These are phyloP conservation scores for Sordariomycetes sp. DNA, from an alignment of 2,329 filamentous ascomycete genomes.

Conservation along the genomic window DNA sequence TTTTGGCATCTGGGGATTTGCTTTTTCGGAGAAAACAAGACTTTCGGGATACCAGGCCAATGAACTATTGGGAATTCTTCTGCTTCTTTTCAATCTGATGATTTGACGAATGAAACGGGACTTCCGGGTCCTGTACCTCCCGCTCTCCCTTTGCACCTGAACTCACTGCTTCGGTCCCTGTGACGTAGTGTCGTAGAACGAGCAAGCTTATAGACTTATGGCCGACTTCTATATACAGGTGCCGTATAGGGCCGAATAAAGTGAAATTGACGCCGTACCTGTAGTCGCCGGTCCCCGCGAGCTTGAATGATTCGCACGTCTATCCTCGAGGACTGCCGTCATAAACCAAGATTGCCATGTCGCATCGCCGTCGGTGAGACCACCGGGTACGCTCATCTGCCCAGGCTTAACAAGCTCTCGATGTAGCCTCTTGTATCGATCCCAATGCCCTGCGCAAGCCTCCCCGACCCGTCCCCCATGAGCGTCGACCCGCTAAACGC, in stretches of 20 bases:
- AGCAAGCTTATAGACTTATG: neutral
- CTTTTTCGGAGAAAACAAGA: neutral
- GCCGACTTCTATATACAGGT: neutral
- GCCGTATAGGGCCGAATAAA: neutral
- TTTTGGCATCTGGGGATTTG: neutral
- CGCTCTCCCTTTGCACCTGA: neutral
- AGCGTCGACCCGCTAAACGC: constrained; percentile 17
- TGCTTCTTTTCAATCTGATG: neutral
- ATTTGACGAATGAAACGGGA: neutral
- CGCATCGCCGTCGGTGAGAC: neutral
- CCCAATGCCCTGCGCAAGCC: constrained; percentile 59
- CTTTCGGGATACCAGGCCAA: neutral
- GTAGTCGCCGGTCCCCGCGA: neutral
- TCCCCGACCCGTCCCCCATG: constrained; percentile 26
- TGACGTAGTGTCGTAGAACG: no score
- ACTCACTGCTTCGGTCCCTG: no score
- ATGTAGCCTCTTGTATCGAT: constrained; percentile 66
- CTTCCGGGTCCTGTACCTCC: neutral
- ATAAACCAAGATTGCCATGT: neutral
- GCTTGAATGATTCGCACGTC: neutral
- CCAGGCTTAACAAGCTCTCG: constrained; percentile 43
- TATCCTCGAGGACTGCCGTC: neutral
- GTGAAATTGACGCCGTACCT: neutral
- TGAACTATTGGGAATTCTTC: neutral
- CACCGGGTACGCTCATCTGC: neutral